Evolutionary conservation across 129 eudicot genomes (phyloP), one percentile per base, ranked within the genome.

Genomic region (Daucus carota): DNA sequence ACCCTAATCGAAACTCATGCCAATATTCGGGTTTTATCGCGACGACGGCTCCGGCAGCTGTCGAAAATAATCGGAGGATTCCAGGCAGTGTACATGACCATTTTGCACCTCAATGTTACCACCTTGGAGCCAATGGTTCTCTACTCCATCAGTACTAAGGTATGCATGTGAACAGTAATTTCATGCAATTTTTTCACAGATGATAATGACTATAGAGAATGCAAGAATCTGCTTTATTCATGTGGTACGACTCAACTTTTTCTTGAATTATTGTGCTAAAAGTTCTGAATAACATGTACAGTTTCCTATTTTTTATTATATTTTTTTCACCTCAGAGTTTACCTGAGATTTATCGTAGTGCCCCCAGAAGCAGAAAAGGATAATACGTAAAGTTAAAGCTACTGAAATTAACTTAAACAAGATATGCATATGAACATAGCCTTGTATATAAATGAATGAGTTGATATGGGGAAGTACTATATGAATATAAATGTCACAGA

Each of bases 121-220:
- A 81, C 96, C n/a, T 83, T 95, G 84, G 97, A 89, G 47, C 91
- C 96, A 20, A 82, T 91, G 80, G 97, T 89, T 62, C 88, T 91
- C 68, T 95, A 91, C 86, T 91, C 99, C 54, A 83, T 95, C 54
- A 95, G 99, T 81, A 96, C 85, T 74, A 95, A 95, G 99, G 99
- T 95, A 91, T 66, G 79, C 54, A 72, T 38, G 38, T 70, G 47
- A 46, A 82, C 75, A 76, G 81, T 42, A n/a, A 69, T 79, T 73
- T 29, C 57, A 42, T 72, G 36, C 75, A 72, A 70, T 20, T 70
- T 70, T 69, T 42, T 81, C 50, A 65, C 29, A 28, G 77, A 29
- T 77, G 92, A 90, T 80, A 87, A 86, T 79, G 89, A 88, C 96
- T 67, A 74, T 68, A 79, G 70, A 63, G 85, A 83, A 77, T 88